Evolutionary conservation across 257 asterid species (phyloP), one percentile per base, ranked within the genome.

Genomic region (Ehretia macrophylla): DNA sequence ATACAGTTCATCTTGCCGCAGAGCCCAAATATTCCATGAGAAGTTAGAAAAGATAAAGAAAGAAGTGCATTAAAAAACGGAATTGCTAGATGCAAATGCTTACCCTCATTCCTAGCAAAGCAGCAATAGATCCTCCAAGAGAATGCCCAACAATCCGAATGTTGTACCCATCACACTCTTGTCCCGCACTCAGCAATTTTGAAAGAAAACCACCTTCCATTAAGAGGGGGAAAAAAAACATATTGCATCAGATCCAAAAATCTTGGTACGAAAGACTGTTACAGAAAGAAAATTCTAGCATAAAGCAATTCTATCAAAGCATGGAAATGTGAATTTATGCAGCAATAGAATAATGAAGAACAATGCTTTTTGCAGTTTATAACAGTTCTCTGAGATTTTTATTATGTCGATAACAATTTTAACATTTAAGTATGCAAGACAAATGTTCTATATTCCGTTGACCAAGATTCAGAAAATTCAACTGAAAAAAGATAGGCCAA

Each of bases 61-160:
- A 27, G 35, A 27, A 27, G 4, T 42, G 47, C 14, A 11, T 42
- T 42, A 42, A 11, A 42, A 2, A 10, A 42, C 8, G 47, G 16
- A 42, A 10, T 42, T 42, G 47, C 8, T 42, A 42, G 47, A 4
- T 42, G 47, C 47, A 42, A 61, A 51, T 22, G 37, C 60, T 37
- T 66, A 62, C 73, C 72, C 55, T 64, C 18, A 72, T 19, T 48
- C 77, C 77, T 13, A 72, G 45, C 58, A 72, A 38, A 39, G 77
- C 58, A 56, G 77, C 77, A 56, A 72, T 72, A 17, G 72, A 66
- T 46, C 73, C 77, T 62, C 73, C 77, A 32, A 72, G 77, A 56
- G 77, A 72, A 58, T 72, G 77, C 53, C 77, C 77, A n/a, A 72
- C 77, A 50, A 72, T 62, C 42, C 62, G 68, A 35, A 72, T 37